Conservation (phyloP, 1,284 basidiomycete genomes). For the Ceratobasidium sp. region DNA sequence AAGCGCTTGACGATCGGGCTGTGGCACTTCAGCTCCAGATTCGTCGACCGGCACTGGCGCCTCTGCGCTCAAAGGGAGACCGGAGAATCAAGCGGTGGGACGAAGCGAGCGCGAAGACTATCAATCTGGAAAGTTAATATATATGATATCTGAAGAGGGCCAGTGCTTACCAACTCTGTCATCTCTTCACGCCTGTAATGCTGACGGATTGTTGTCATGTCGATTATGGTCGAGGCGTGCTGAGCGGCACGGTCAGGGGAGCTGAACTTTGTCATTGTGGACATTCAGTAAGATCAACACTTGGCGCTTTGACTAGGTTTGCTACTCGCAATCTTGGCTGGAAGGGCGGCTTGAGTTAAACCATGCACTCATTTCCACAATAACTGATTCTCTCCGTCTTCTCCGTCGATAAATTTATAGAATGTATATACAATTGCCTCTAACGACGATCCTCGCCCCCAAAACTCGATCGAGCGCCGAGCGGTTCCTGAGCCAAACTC, state of each 20-base stretch:
- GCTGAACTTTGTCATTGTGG: slow-evolving; percentile 9
- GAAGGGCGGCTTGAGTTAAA: neutral
- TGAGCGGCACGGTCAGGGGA: slow-evolving; percentile 21
- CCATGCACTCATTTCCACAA: slow-evolving; percentile 37
- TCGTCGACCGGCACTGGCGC: too few relatives aligned
- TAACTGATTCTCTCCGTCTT: slow-evolving; percentile 14
- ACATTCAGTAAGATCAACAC: neutral
- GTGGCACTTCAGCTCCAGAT: too few relatives aligned
- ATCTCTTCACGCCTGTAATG: slow-evolving; percentile 18
- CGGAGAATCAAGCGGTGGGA: too few relatives aligned
- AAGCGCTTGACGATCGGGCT: too few relatives aligned
- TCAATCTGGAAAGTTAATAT: too few relatives aligned
- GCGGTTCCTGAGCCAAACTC: slow-evolving; percentile 15
- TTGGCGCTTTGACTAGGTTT: too few relatives aligned
- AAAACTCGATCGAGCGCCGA: neutral
- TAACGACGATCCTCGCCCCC: slow-evolving; percentile 10
- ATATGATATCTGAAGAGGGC: neutral
- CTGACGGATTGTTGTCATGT: slow-evolving; percentile 20
- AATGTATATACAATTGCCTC: slow-evolving; percentile 15
- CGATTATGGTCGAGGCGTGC: slow-evolving; percentile 13
- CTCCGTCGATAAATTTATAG: neutral
- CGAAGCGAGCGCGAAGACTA: too few relatives aligned
- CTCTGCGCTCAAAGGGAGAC: too few relatives aligned
- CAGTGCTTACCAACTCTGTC: neutral
- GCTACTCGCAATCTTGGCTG: neutral